Base-by-base conservation (phyloP, 2,329 filamentous ascomycete genomes). In the Cladosporium sphaerospermum region DNA sequence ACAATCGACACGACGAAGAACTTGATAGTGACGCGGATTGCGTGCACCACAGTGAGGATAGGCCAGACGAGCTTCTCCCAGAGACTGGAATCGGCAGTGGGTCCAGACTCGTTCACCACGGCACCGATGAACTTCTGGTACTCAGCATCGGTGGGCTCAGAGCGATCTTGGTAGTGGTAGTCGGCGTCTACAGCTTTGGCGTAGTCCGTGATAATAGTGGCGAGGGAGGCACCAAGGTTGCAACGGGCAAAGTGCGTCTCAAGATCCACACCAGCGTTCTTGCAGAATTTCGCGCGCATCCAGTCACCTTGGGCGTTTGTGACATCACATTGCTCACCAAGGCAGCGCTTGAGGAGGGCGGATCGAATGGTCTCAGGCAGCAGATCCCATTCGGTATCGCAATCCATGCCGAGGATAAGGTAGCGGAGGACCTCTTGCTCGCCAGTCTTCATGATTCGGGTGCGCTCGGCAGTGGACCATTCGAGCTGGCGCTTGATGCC, bases 331-430 rank as follows among this genome's bases (percentile, higher is more conserved):
- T 68, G 64, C 28, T 71, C 66, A 6, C 76, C 76, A 4, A 46
- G 45, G 16, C 73, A 61, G 16, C 51, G 36, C 1, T 53, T 53
- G 2, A 80, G 62, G 16, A 80, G 65, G 6, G 75, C 61, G n/a
- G 66, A 63, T 42, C 78, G 69, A 52, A 79, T 71, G 7, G 72
- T 67, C 13, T 69, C 61, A 3, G 77, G 75, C 9, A 80, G 63
- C 19, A 61, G 65, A 36, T 80, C 77, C 78, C 78, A 81, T 31
- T 77, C 68, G 9, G 69, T 70, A 50, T 80, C 76, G 45, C 69
- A 70, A 39, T 79, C 70, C 31, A 77, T 71, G 0, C 76, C 76
- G 19, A 80, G 62, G 45, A 59, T 53, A 2, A 61, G 63, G 52
- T 74, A 70, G 14, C 70, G 67, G 11, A 80, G 62, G 1, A 77